Evolutionary conservation across 73 alveolate species (phyloP).

Genomic region (Paraurostyla sp.): DNA sequence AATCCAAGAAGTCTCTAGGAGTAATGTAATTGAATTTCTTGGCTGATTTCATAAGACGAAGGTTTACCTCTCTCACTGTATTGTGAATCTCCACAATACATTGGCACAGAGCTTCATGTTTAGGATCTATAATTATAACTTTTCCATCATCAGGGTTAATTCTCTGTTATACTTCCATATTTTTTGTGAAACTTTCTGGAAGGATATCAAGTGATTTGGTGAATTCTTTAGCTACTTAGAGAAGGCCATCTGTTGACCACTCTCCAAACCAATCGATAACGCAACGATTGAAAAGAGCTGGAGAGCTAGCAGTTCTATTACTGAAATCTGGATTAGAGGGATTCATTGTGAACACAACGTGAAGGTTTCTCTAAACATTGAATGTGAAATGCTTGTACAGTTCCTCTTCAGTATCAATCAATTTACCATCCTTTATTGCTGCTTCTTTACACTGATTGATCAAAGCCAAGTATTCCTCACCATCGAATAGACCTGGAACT

Average conservation of each 20-base stretch:
- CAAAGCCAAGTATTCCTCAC: slow-evolving; percentile 98
- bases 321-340: slow-evolving; percentile 99
- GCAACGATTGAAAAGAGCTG: slow-evolving; percentile 99
- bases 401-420: slow-evolving; percentile 98
- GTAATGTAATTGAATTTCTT: slow-evolving; percentile 98
- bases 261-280: slow-evolving; percentile 99
- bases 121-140: slow-evolving; percentile 64
- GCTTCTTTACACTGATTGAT: slow-evolving; percentile 95
- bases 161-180: slow-evolving; percentile 58
- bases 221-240: slow-evolving; percentile 96
- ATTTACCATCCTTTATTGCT: slow-evolving; percentile 84
- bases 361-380: slow-evolving; percentile 97
- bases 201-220: slow-evolving; percentile 90
- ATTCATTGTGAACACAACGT: slow-evolving; percentile 99
- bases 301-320: slow-evolving; percentile 98
- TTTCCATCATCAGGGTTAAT: slow-evolving; percentile 28
- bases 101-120: slow-evolving; percentile 87
- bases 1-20: slow-evolving; percentile 99
- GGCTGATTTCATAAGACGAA: slow-evolving; percentile 91
- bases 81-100: slow-evolving; percentile 89
- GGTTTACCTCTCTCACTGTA: slow-evolving; percentile 92
- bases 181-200: slow-evolving; percentile 84
- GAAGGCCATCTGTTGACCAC: slow-evolving; percentile 97
- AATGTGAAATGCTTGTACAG: slow-evolving; percentile 95
- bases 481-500: slow-evolving; percentile 99